Conservation (phyloP, 1,284 basidiomycete species). For the Leccinum solheimii region DNA sequence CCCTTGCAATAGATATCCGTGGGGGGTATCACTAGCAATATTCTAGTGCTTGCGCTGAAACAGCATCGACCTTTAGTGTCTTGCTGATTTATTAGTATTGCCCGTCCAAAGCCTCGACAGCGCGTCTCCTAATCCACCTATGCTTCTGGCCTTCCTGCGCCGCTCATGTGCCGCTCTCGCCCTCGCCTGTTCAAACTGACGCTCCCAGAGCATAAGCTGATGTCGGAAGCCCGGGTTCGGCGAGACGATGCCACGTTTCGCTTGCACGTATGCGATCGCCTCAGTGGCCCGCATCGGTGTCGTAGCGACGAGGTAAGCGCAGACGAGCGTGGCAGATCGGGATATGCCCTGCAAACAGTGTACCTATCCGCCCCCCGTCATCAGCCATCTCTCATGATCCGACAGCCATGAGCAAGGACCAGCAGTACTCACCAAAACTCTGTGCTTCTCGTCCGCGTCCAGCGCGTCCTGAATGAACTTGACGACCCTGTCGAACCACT, state of each 20-base stretch:
- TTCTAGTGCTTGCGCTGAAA: background rate
- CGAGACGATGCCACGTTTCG: constrained; percentile 56
- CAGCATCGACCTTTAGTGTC: background rate
- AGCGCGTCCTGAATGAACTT: constrained; percentile 62
- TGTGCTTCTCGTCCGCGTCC: constrained; percentile 50
- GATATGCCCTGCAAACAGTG: constrained; percentile 85
- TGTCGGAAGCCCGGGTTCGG: constrained; percentile 67
- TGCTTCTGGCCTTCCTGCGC: constrained; percentile 12
- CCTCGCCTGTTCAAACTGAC: constrained; percentile 34
- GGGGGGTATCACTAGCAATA: background rate
- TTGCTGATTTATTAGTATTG: constrained; percentile 4
- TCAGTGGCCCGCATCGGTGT: constrained; percentile 53
- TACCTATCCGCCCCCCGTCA: constrained; percentile 38
- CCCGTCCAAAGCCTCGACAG: constrained; percentile 24
- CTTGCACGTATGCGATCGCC: constrained; percentile 56
- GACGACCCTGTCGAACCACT: constrained; percentile 62
- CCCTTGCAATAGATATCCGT: background rate
- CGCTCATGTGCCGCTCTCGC: constrained; percentile 20
- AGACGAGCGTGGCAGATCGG: constrained; percentile 77
- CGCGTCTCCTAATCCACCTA: constrained; percentile 4
- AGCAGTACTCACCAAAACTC: constrained; percentile 57
- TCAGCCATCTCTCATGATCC: constrained; percentile 1
- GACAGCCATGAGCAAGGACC: constrained; percentile 35
- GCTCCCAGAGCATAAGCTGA: constrained; percentile 57
- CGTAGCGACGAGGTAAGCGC: constrained; percentile 76